Conservation (phyloP, 352 stramenopile species). For the Globisporangium cederbergense region DNA sequence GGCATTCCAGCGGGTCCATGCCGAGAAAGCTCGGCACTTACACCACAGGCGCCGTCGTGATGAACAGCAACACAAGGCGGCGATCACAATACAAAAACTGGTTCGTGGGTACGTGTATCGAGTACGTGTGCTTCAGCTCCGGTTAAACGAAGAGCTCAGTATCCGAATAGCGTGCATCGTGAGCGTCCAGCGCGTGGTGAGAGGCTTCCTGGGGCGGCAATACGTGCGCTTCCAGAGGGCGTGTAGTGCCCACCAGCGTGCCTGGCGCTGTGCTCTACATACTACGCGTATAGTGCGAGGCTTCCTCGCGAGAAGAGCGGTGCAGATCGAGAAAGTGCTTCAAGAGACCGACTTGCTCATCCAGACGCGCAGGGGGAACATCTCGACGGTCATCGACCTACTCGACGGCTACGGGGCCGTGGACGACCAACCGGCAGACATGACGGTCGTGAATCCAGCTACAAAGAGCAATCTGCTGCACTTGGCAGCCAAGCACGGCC, state of each 20-base stretch:
- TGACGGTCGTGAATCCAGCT: slow-evolving; percentile 25
- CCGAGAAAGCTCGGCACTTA: slow-evolving; percentile 26
- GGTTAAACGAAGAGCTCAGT: slow-evolving; percentile 29
- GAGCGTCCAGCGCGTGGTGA: slow-evolving; percentile 45
- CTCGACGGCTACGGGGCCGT: slow-evolving; percentile 50
- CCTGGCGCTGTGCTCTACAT: slow-evolving; percentile 34
- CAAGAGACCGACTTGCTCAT: slow-evolving; percentile 48
- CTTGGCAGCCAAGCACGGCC: slow-evolving; percentile 44
- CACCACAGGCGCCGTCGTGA: slow-evolving; percentile 7
- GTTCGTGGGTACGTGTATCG: slow-evolving; percentile 34
- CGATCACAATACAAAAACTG: slow-evolving; percentile 36
- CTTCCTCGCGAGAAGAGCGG: slow-evolving; percentile 38
- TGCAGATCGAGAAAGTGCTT: slow-evolving; percentile 16
- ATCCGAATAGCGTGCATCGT: slow-evolving; percentile 47
- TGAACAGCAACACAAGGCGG: slow-evolving; percentile 24
- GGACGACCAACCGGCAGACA: slow-evolving; percentile 35
- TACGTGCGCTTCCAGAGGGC: slow-evolving; percentile 27
- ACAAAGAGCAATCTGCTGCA: slow-evolving; percentile 47
- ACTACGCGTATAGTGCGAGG: slow-evolving; percentile 50
- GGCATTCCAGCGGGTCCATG: slow-evolving; percentile 26
- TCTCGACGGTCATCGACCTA: slow-evolving; percentile 54
- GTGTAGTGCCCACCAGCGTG: slow-evolving; percentile 24
- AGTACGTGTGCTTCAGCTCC: slow-evolving; percentile 25
- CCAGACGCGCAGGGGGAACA: slow-evolving; percentile 45
- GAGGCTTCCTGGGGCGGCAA: slow-evolving; percentile 42